Base-by-base conservation (phyloP, 495 filamentous ascomycete genomes). In the Penicillium pancosmium region DNA sequence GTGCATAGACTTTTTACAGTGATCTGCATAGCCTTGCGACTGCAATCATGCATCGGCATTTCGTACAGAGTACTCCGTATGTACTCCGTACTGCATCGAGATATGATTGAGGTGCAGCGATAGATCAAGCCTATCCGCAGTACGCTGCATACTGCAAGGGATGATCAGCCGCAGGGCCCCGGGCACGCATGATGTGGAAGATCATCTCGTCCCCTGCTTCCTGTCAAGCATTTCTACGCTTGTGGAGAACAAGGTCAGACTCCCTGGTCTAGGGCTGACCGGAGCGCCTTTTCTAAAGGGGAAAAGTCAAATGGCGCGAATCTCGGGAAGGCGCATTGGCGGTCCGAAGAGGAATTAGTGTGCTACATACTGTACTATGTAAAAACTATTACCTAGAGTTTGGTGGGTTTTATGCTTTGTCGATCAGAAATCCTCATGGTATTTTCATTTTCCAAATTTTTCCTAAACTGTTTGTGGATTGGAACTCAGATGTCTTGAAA, bases 151-250 rank as follows among this genome's bases (percentile, higher is more conserved):
- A 59, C 52, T 23, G 57, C 54, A 62, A 64, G 63, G 55, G 59
- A 64, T 48, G 59, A 55, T 58, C 54, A 3, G 15, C 49, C 52
- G 50, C 48, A 58, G 55, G 33, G 50, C 43, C 35, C 44, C 50
- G 55, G 34, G 25, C 19, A 52, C 54, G 52, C 44, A 35, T 35
- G 31, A 50, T 33, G 54, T 52, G 35, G 34, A 52, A 59, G 63
- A 62, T 53, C 52, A 18, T n/a, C 47, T 15, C 15, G 12, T 38
- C 57, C 62, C 62, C 57, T 65, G 52, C 58, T 61, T 65, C 36
- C 62, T 61, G 62, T 61, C 62, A 61, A 50, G 57, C 62, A 61
- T 57, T 44, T 57, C 43, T 53, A 33, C 8, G 19, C 19, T 23
- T 25, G 19, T 27, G 46, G 19, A 19, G 46, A 48, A n/a, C 5